A percentile compares a stretch with the other conserved stretches of the same genome.
These are phyloP conservation scores for Gliomastix tumulicola DNA, from an alignment of 2,329 filamentous ascomycete species.

Conservation along the genomic window DNA sequence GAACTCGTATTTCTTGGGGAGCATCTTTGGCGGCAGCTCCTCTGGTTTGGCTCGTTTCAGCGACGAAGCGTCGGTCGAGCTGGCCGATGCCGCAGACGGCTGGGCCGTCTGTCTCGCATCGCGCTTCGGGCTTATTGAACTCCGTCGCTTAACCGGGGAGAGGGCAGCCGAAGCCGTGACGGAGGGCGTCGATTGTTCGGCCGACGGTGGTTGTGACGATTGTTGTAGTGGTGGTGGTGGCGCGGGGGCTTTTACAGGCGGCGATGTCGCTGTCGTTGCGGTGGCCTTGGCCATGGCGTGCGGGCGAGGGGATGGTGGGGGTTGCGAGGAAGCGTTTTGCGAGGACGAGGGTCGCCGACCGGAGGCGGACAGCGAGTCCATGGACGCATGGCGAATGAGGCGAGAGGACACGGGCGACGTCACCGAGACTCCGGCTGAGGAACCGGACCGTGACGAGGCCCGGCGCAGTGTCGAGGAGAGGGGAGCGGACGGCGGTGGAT, in stretches of 20 bases:
- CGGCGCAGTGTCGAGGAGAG: slow-evolving; percentile 16
- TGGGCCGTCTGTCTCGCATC: background rate
- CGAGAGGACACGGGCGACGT: slow-evolving; percentile 12
- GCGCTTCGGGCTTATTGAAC: too few species aligned
- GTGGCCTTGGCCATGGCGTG: slow-evolving; percentile 4
- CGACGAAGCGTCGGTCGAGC: slow-evolving; percentile 5
- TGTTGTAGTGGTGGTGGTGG: too few species aligned
- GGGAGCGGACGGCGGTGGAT: too few species aligned
- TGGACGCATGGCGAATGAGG: slow-evolving; percentile 7
- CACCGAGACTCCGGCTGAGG: slow-evolving; percentile 10
- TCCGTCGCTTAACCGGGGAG: slow-evolving; percentile 24
- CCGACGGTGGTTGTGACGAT: too few species aligned
- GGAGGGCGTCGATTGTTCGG: background rate
- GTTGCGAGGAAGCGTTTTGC: too few species aligned
- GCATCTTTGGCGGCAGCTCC: slow-evolving; percentile 42
- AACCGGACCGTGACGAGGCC: slow-evolving; percentile 12
- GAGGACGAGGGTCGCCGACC: too few species aligned
- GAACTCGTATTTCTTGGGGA: slow-evolving; percentile 73
- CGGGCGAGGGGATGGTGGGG: slow-evolving; percentile 2
- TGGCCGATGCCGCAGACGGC: background rate
- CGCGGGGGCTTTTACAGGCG: too few species aligned
- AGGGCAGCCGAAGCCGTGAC: slow-evolving; percentile 4
- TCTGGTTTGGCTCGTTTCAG: slow-evolving; percentile 50
- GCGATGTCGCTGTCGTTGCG: slow-evolving; percentile 3
- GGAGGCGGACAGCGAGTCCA: too few species aligned